Base-by-base conservation (phyloP, 108 stramenopile genomes). In the Nitzschia sp. region DNA sequence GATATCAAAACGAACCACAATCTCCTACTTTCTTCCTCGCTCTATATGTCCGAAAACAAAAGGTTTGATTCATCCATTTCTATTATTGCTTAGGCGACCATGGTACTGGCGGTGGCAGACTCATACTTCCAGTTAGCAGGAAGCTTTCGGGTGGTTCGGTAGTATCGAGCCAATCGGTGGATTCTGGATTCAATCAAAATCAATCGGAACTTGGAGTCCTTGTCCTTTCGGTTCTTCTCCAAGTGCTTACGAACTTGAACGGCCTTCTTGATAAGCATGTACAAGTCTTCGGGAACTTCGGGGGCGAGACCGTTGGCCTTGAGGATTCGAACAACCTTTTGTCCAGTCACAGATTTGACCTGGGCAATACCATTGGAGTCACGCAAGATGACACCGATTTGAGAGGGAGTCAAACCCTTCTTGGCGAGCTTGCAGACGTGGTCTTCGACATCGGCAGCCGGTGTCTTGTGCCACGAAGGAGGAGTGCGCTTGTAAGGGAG, bases 251-350 rank as follows among this genome's bases (percentile, higher is more conserved):
- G 96, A 34, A 99, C 97, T 59, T 96, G 88, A 62, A 99, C 99
- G 45, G 99, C 99, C 94, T 99, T 99, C 95, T 99, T 99, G 95
- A 99, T 99, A 45, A 99, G 86, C 96, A 97, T 97, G 95, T 99
- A 99, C 57, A 99, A 82, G 82, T 99, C 99, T 91, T 99, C 99
- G 6, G 99, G 99, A 77, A 99, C 96, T 78, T 98, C 99, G 26
- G 99, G 97, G 58, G 99, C 98, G 41, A 99, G 96, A 66, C 97
- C 98, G 72, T 96, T 88, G 71, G 96, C 94, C 93, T 99, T 99
- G 72, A 99, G 95, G 76, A 99, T 87, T 54, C 99, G 97, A 32
- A 98, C 91, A 87, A 99, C 94, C 86, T 99, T 99, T 77, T 95
- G 90, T 68, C 99, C 99, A 53, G 98, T 98, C 81, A 99, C 91